These are phyloP conservation scores for Pseudogymnoascus sp. DNA, from an alignment of 2,329 filamentous ascomycete genomes.

Conservation along the genomic window DNA sequence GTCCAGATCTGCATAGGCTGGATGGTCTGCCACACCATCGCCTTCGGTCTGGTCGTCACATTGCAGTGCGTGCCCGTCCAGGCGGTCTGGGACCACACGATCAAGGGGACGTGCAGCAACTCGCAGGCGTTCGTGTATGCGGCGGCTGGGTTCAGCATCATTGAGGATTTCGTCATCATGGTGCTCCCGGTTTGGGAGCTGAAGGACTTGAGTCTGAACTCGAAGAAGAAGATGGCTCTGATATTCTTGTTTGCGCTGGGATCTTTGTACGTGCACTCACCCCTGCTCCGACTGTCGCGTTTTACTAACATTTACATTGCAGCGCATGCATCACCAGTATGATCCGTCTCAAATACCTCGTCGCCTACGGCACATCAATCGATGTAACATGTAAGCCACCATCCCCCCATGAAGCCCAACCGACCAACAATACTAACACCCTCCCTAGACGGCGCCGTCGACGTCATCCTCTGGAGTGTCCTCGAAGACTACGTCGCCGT, in stretches of 20 bases:
- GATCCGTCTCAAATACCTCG: constrained; percentile 56
- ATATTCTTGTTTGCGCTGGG: constrained; percentile 60
- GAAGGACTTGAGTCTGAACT: constrained; percentile 52
- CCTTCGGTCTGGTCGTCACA: constrained; percentile 12
- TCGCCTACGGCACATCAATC: constrained; percentile 16
- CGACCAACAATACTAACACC: background rate
- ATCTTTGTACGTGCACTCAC: constrained; percentile 46
- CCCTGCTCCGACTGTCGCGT: no score
- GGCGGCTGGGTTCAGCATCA: constrained; percentile 59
- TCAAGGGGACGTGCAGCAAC: constrained; percentile 43
- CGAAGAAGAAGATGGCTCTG: constrained; percentile 58
- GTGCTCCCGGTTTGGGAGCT: constrained; percentile 58
- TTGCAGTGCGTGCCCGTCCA: constrained; percentile 17
- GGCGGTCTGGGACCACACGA: constrained; percentile 13
- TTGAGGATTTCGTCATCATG: constrained; percentile 57
- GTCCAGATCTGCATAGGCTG: constrained; percentile 11
- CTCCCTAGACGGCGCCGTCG: constrained; percentile 24
- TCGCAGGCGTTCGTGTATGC: constrained; percentile 58
- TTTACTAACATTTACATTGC: constrained; percentile 11
- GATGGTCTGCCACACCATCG: constrained; percentile 10
- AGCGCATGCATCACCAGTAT: constrained; percentile 46
- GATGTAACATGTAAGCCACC: constrained; percentile 20
- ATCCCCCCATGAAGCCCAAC: background rate
- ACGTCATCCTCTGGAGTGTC: constrained; percentile 29
- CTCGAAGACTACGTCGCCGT: constrained; percentile 33